Evolutionary conservation across 148 eudicot species (phyloP).

Genomic region (Chenopodium berlandieri): DNA sequence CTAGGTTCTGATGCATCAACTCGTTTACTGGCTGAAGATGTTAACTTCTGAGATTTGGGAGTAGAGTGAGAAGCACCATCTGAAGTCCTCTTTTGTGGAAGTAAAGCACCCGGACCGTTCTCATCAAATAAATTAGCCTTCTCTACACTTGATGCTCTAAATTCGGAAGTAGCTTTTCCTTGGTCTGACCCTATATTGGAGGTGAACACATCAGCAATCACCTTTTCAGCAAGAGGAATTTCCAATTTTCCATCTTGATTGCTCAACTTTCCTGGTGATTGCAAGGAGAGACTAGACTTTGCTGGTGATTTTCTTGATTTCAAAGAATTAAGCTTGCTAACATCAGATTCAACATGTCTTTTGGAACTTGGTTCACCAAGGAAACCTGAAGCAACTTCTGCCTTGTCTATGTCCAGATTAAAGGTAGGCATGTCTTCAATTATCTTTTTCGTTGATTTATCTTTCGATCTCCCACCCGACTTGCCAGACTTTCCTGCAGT

Average conservation of each 20-base stretch:
- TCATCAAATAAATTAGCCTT: slow-evolving; percentile 12
- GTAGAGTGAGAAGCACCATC: slow-evolving; percentile 37
- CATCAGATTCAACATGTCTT: background rate
- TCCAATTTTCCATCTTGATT: slow-evolving; percentile 1
- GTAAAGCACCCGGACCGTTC: slow-evolving; percentile 21
- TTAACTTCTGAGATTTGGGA: slow-evolving; percentile 40
- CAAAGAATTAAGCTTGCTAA: slow-evolving; percentile 8
- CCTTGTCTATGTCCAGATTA: slow-evolving; percentile 21
- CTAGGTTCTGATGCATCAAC: slow-evolving; percentile 29
- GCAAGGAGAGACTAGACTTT: slow-evolving; percentile 11
- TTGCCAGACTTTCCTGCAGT: slow-evolving; percentile 6
- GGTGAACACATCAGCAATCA: slow-evolving; percentile 23
- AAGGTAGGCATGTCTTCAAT: slow-evolving; percentile 26
- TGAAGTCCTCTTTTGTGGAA: slow-evolving; percentile 47
- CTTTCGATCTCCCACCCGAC: background rate
- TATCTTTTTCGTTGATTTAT: slow-evolving; percentile 4
- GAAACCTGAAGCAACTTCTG: slow-evolving; percentile 18
- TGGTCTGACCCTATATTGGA: slow-evolving; percentile 25
- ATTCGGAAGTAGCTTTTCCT: slow-evolving; percentile 19
- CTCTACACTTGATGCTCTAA: slow-evolving; percentile 22
- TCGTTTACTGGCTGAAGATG: slow-evolving; percentile 23
- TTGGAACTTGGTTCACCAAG: slow-evolving; percentile 22
- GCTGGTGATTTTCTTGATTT: slow-evolving; percentile 14
- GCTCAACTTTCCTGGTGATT: background rate
- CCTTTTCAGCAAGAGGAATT: slow-evolving; percentile 10